Evolutionary conservation across 768 basidiomycete species (phyloP).

Genomic region (Floccularia luteovirens): DNA sequence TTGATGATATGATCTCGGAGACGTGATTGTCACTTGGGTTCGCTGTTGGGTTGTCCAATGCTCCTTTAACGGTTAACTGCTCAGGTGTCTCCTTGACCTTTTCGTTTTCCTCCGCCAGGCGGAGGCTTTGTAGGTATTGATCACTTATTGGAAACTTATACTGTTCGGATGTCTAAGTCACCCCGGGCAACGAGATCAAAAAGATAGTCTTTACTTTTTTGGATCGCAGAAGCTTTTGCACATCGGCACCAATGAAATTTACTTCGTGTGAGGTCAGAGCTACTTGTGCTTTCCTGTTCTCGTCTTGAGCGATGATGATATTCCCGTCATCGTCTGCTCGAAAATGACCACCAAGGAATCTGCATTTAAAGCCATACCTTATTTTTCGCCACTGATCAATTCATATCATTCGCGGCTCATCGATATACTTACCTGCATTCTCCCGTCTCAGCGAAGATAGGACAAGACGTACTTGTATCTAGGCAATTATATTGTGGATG

Average conservation of each 20-base stretch:
- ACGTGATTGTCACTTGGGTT: not conserved
- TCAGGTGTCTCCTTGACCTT: conserved; percentile 14
- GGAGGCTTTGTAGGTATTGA: conserved; percentile 44
- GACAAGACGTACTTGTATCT: conserved; percentile 48
- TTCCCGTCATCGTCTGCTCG: conserved; percentile 34
- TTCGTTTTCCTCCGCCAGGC: conserved; percentile 18
- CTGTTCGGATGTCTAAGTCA: conserved; percentile 1
- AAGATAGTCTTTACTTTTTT: conserved; percentile 46
- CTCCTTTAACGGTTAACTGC: conserved; percentile 19
- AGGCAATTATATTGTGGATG: conserved; percentile 30
- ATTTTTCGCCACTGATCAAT: not conserved
- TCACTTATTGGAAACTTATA: conserved; percentile 45
- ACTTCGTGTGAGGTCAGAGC: conserved; percentile 50
- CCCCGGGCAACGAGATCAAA: not conserved
- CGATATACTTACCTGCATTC: conserved; percentile 48
- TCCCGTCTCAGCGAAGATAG: conserved; percentile 60
- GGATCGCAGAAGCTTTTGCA: conserved; percentile 54
- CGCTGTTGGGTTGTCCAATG: conserved; percentile 12
- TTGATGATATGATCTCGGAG: conserved; percentile 4
- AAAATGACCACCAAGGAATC: conserved; percentile 80
- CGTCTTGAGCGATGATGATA: conserved; percentile 40
- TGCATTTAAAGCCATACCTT: conserved; percentile 81
- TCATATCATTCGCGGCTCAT: not conserved
- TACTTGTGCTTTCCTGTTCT: conserved; percentile 45
- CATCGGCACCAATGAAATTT: conserved; percentile 56